Percentiles rank a stretch among this genome's conserved stretches.
Conservation (phyloP, 2,329 filamentous ascomycete genomes). For the Microsporum canis region DNA sequence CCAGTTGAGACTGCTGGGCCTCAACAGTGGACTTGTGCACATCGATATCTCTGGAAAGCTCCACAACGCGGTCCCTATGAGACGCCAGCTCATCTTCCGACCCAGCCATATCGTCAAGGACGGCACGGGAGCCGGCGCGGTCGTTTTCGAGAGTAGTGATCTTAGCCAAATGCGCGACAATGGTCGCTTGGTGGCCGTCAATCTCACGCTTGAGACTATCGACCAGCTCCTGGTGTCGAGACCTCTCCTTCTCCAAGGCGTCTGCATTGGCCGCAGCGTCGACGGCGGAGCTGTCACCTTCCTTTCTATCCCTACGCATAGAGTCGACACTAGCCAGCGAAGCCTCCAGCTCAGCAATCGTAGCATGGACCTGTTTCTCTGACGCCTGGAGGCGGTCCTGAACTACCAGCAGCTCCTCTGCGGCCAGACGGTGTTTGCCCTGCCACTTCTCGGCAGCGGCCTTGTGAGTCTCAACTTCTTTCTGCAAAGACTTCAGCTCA, state of each 20-base stretch:
- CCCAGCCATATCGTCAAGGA: slow-evolving; percentile 57
- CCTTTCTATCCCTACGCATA: slow-evolving; percentile 30
- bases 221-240: slow-evolving; percentile 50
- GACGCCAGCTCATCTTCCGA: slow-evolving; percentile 40
- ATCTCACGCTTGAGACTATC: slow-evolving; percentile 60
- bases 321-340: slow-evolving; percentile 45
- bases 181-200: slow-evolving; percentile 65
- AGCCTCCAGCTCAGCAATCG: slow-evolving; percentile 63
- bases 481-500: slow-evolving; percentile 31
- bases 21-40: slow-evolving; percentile 45
- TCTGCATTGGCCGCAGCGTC: slow-evolving; percentile 34
- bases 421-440: slow-evolving; percentile 56
- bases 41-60: slow-evolving; percentile 47
- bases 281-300: slow-evolving; percentile 17
- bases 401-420: slow-evolving; percentile 58
- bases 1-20: slow-evolving; percentile 43
- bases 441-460: slow-evolving; percentile 64
- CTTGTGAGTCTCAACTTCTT: slow-evolving; percentile 55
- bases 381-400: slow-evolving; percentile 62
- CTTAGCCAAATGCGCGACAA: slow-evolving; percentile 56
- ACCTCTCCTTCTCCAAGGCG: slow-evolving; percentile 41
- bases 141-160: slow-evolving; percentile 64
- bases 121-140: slow-evolving; percentile 52
- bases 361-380: slow-evolving; percentile 60
- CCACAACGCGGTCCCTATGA: slow-evolving; percentile 36